Evolutionary conservation across 2,329 filamentous ascomycete genomes (phyloP).

Genomic region (Penicillium oxalicum): DNA sequence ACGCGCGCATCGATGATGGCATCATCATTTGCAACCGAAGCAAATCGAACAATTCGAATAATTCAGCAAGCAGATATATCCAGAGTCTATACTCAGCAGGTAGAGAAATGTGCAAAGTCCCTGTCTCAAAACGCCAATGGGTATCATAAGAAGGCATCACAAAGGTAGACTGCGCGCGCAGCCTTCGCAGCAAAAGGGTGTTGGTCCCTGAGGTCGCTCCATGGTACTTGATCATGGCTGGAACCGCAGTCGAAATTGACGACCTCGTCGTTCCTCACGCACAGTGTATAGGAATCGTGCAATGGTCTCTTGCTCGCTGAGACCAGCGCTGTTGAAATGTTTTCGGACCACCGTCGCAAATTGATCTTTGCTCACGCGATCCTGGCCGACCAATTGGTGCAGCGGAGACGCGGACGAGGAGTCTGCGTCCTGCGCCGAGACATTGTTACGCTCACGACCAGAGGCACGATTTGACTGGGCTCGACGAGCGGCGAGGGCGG

Average conservation of each 20-base stretch:
- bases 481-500: slow-evolving; percentile 37
- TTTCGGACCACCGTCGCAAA: slow-evolving; percentile 41
- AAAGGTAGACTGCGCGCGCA: neutral
- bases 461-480: slow-evolving; percentile 16
- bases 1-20: too few relatives aligned
- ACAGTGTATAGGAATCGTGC: slow-evolving; percentile 45
- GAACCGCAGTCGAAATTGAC: slow-evolving; percentile 39
- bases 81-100: neutral
- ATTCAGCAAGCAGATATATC: neutral
- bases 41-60: neutral
- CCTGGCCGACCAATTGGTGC: slow-evolving; percentile 31
- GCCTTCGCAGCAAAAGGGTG: too few relatives aligned
- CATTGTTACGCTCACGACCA: slow-evolving; percentile 7
- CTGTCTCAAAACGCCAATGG: slow-evolving; percentile 18
- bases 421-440: slow-evolving; percentile 3
- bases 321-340: slow-evolving; percentile 43
- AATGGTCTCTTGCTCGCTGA: slow-evolving; percentile 44
- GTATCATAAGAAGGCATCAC: slow-evolving; percentile 22
- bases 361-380: slow-evolving; percentile 38
- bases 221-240: slow-evolving; percentile 22
- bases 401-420: slow-evolving; percentile 12
- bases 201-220: neutral
- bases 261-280: slow-evolving; percentile 40
- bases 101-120: neutral
- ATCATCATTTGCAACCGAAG: too few relatives aligned